Conservation (phyloP, 2,329 filamentous ascomycete species). For the Colletotrichum incanum region DNA sequence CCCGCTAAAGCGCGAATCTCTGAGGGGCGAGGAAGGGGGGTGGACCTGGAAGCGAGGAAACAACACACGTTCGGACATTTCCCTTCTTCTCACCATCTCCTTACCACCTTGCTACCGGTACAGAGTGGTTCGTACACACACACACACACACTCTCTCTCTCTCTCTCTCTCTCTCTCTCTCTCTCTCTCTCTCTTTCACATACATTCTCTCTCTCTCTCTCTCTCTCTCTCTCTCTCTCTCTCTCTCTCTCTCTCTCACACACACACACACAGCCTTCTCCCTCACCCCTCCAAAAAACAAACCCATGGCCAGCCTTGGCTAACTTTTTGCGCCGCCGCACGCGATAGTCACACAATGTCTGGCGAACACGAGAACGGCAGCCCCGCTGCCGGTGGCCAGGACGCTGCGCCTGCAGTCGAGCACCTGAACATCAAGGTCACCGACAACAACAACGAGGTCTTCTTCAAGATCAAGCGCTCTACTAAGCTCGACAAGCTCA, state of each 20-base stretch:
- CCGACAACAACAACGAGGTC: constrained; percentile 99
- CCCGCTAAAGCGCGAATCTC: constrained; percentile 17
- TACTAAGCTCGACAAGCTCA: constrained; percentile 96
- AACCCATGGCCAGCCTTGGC: neutral
- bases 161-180: neutral
- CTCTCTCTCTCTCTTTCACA: neutral
- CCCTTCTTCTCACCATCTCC: constrained; percentile 5
- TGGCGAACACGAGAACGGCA: constrained; percentile 67
- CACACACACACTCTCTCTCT: neutral
- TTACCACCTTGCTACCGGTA: neutral
- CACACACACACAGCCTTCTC: neutral
- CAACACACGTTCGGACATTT: constrained; percentile 41
- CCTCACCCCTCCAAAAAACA: neutral
- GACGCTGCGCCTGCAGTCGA: constrained; percentile 71
- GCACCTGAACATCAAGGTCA: constrained; percentile 99
- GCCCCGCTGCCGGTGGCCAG: constrained; percentile 55
- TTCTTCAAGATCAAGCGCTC: constrained; percentile 99
- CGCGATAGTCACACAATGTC: constrained; percentile 59
- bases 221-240: neutral
- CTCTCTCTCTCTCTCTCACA: neutral
- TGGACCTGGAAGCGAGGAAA: constrained; percentile 38
- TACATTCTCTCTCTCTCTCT: neutral
- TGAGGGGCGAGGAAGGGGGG: constrained; percentile 13
- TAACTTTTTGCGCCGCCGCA: constrained; percentile 11
- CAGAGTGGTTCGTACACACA: neutral